Percentiles rank a stretch among this genome's conserved stretches.
Conservation (phyloP, 805 yeast genomes). For the Suhomyces sp. region DNA sequence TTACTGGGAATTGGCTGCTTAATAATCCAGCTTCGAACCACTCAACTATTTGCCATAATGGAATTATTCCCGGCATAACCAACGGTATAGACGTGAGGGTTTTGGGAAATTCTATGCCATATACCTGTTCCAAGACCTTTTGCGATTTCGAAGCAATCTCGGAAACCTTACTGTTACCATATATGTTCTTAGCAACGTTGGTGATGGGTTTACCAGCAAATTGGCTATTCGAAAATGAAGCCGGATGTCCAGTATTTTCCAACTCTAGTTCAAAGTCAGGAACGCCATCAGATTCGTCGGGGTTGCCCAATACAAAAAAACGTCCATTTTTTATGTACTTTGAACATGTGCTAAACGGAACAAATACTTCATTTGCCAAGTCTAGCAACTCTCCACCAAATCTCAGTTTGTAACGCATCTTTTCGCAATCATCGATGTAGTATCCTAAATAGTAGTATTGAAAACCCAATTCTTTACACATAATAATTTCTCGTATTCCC, state of each 20-base stretch:
- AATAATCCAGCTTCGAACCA: slow-evolving; percentile 28
- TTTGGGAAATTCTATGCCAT: slow-evolving; percentile 9
- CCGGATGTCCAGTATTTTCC: slow-evolving; percentile 15
- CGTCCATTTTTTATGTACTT: slow-evolving; percentile 26
- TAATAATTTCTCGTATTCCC: slow-evolving; percentile 64
- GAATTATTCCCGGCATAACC: slow-evolving; percentile 51
- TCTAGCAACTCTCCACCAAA: slow-evolving; percentile 77
- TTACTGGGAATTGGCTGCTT: slow-evolving; percentile 15
- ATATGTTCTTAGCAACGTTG: slow-evolving; percentile 21
- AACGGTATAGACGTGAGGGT: slow-evolving; percentile 27
- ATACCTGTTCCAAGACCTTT: slow-evolving; percentile 11
- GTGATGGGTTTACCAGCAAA: slow-evolving; percentile 4
- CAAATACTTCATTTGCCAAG: slow-evolving; percentile 44
- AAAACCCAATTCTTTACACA: slow-evolving; percentile 45
- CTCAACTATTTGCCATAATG: slow-evolving; percentile 44
- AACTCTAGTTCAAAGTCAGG: slow-evolving; percentile 10
- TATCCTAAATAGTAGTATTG: slow-evolving; percentile 76
- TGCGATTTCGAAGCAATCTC: slow-evolving; percentile 17
- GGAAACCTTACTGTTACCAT: slow-evolving; percentile 12
- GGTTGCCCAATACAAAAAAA: slow-evolving; percentile 27
- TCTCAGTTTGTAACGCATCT: slow-evolving; percentile 77
- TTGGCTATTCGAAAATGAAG: slow-evolving; percentile 5
- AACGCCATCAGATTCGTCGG: background rate
- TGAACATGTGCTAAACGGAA: slow-evolving; percentile 33
- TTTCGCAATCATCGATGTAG: slow-evolving; percentile 72